phyloP scores from a whole-genome alignment of 768 basidiomycete species.

The Cystoderma amianthinum region DNA sequence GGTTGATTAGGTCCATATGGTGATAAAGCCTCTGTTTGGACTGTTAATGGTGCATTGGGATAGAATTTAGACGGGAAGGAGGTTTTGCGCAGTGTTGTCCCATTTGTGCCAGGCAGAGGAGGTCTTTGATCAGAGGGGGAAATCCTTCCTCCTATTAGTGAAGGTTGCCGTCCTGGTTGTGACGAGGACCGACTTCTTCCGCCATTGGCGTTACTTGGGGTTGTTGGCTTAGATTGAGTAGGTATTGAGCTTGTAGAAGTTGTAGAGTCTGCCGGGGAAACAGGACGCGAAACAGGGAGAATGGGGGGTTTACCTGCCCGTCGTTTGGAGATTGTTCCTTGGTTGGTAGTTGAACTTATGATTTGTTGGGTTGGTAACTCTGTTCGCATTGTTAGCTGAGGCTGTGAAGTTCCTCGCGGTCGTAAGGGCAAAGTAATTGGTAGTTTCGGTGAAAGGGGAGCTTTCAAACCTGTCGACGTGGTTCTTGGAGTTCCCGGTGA shows the following conservation, averaged over 20 bases:
- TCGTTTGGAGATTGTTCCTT: constrained; percentile 66
- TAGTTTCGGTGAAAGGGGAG: constrained; percentile 45
- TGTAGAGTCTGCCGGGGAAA: constrained; percentile 43
- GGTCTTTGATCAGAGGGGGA: constrained; percentile 49
- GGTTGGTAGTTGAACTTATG: constrained; percentile 52
- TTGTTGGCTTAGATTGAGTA: constrained; percentile 23
- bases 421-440: constrained; percentile 35
- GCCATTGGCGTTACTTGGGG: constrained; percentile 21
- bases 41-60: constrained; percentile 36
- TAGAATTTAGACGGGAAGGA: constrained; percentile 58
- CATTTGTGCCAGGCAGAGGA: constrained; percentile 40
- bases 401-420: constrained; percentile 55
- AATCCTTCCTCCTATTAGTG: constrained; percentile 41
- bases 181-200: constrained; percentile 65
- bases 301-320: constrained; percentile 56
- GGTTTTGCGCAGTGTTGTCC: constrained; percentile 42
- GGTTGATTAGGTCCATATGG: constrained; percentile 24
- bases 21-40: constrained; percentile 41
- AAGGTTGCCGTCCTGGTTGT: constrained; percentile 70
- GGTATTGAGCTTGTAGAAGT: constrained; percentile 31
- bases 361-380: constrained; percentile 30
- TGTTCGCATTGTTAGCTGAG: constrained; percentile 31
- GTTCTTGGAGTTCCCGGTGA: constrained; percentile 24
- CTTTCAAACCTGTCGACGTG: constrained; percentile 21
- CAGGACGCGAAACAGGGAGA: constrained; percentile 47